Evolutionary conservation across 768 basidiomycete species (phyloP), one percentile per base, ranked within the genome.

Genomic region (Boletus vinaceobasis): DNA sequence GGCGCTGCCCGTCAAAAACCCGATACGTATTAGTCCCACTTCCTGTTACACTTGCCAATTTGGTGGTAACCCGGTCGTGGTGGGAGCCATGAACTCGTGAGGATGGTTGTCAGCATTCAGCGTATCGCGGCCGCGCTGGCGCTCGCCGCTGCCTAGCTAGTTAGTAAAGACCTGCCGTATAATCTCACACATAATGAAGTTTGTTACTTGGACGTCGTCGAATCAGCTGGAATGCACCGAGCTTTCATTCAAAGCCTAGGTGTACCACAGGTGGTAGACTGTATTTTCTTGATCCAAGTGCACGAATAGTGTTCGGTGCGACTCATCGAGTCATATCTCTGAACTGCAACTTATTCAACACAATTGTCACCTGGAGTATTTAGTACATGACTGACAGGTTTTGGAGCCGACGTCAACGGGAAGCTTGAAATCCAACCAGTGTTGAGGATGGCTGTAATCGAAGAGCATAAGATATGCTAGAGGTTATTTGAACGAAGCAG

Each of bases 21-120:
- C 87, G 26, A 88, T 88, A 58, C 76, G 87, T 57, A 77, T 88
- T 59, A 85, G 83, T 67, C 80, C 81, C 32, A 76, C 77, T n/a
- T 51, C 51, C 39, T 79, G 77, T 52, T 56, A 53, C 7, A 71
- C 70, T 52, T 79, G 77, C 55, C 50, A 48, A 39, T 52, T 62
- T 15, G 58, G 61, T 42, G 57, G 37, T 19, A 15, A 55, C 7
- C 50, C 40, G 7, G 31, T 61, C 3, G 5, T 55, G 4, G 54
- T 67, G 39, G 56, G 61, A 43, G 50, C 55, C 6, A 58, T 65
- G 67, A 48, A 33, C 43, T 59, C 58, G 15, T 70, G 36, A 67
- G 48, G 5, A 29, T 32, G 35, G 21, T 37, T 50, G 32, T 31
- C 42, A 21, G 43, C 4, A 43, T 47, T 49, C 36, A 50, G 53